Conservation (phyloP, 1,284 basidiomycete genomes). For the Bondarzewia mesenterica region DNA sequence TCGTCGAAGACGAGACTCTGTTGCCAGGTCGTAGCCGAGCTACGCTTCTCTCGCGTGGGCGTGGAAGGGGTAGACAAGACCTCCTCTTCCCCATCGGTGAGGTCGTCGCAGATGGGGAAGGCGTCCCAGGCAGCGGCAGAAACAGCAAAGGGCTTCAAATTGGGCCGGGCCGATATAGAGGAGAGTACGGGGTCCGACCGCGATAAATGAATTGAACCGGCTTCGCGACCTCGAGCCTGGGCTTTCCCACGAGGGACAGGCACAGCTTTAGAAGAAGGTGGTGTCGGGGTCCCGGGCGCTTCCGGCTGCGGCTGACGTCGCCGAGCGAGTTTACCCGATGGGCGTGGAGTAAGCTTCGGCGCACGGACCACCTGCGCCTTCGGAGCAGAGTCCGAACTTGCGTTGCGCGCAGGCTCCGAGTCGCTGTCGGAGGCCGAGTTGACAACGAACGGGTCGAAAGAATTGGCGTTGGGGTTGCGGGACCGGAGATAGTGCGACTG, state of each 20-base stretch:
- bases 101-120: constrained; percentile 66
- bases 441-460: constrained; percentile 51
- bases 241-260: constrained; percentile 33
- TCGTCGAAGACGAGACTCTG: constrained; percentile 24
- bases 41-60: constrained; percentile 22
- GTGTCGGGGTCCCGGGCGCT: constrained; percentile 26
- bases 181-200: constrained; percentile 34
- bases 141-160: constrained; percentile 19
- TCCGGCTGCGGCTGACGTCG: constrained; percentile 36
- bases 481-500: constrained; percentile 19
- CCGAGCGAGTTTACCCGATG: constrained; percentile 44
- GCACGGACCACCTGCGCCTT: constrained; percentile 21
- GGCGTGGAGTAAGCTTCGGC: constrained; percentile 35
- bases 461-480: constrained; percentile 30
- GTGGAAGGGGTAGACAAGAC: constrained; percentile 27
- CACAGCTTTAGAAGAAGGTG: constrained; percentile 27
- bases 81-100: constrained; percentile 24
- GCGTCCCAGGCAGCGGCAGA: constrained; percentile 18
- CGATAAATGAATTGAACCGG: constrained; percentile 16
- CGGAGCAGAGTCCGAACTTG: constrained; percentile 13
- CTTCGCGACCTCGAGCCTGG: constrained; percentile 7
- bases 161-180: constrained; percentile 20
- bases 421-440: constrained; percentile 29
- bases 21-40: constrained; percentile 22
- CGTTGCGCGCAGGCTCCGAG: constrained; percentile 19